These are phyloP conservation scores for Cladophialophora psammophila DNA, from an alignment of 2,329 filamentous ascomycete genomes.

Conservation along the genomic window DNA sequence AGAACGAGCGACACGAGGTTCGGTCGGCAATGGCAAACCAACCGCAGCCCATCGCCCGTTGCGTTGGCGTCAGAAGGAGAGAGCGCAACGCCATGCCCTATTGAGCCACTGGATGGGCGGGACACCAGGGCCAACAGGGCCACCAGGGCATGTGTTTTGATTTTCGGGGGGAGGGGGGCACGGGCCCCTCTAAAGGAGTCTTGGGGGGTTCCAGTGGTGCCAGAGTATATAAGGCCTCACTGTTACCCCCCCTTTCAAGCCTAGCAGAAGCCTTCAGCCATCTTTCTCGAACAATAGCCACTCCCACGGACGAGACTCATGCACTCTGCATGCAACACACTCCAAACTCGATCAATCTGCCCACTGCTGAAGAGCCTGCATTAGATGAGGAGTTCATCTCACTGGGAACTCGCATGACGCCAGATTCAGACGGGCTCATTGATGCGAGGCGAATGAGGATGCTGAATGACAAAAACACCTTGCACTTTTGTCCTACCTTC, in stretches of 20 bases:
- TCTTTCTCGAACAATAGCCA: too few species aligned
- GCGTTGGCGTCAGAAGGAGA: background rate
- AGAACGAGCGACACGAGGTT: conserved; percentile 10
- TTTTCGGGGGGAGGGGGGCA: background rate
- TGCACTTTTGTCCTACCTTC: background rate
- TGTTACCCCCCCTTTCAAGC: background rate
- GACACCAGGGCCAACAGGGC: background rate
- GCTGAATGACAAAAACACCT: background rate
- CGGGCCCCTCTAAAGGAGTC: background rate
- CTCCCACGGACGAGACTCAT: too few species aligned
- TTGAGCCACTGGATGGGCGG: conserved; percentile 1
- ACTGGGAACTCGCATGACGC: background rate
- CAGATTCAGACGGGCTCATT: background rate
- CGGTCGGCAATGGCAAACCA: conserved; percentile 11
- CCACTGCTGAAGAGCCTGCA: background rate
- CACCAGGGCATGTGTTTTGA: background rate
- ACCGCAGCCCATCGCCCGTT: background rate
- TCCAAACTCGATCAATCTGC: background rate
- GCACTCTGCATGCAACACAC: too few species aligned
- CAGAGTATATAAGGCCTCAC: conserved; percentile 17
- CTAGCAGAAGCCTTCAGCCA: background rate
- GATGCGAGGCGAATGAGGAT: background rate
- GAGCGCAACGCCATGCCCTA: conserved; percentile 17
- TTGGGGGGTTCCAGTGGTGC: conserved; percentile 11
- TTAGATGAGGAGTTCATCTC: background rate